Base-by-base conservation (phyloP, 2,329 filamentous ascomycete genomes). In the Emmonsiellopsis sp. region DNA sequence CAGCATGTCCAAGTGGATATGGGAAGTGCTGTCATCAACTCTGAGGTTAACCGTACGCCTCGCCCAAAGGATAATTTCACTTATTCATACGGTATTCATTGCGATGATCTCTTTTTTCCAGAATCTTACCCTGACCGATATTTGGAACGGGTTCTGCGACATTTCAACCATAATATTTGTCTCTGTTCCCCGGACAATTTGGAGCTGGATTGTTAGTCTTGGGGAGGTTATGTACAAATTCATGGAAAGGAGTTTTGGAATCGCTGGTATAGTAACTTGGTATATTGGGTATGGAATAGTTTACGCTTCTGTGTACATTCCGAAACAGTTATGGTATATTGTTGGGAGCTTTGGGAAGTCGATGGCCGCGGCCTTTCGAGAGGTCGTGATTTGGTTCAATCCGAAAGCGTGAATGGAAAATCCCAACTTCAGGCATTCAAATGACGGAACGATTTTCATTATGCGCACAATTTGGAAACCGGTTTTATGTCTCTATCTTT, bases 71-170 rank as follows among this genome's bases (percentile, higher is more conserved):
- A 14, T 51, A 10, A 32, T 32, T 6, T 51, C 49, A 4, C 39
- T 51, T 21, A 7, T 43, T 8, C 49, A 51, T 43, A 51, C 49
- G 17, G 40, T 27, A 14, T 11, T 51, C 39, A 33, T 13, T 17
- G 49, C 49, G 21, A 27, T 51, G n/a, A 42, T 42, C n/a, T 34
- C 49, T 27, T 51, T 51, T 39, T 51, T 51, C 49, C 40, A 31
- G 14, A n/a, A 13, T 17, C 39, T 51, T 33, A 51, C 39, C 6
- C 40, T 51, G 17, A 51, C 2, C 13, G 49, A 51, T 27, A 43
- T 51, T 5, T 51, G 49, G 49, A 51, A 51, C 32, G 49, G 49
- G 17, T 34, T 51, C 32, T 51, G 49, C 40, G 49, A 42, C 32
- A 32, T 51, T 21, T 34, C 43, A 13, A 13, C 13, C 13, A 32